Percentiles rank a stretch among this genome's conserved stretches.
phyloP scores from a whole-genome alignment of 352 stramenopile species.

The Pythium plurisporium region DNA sequence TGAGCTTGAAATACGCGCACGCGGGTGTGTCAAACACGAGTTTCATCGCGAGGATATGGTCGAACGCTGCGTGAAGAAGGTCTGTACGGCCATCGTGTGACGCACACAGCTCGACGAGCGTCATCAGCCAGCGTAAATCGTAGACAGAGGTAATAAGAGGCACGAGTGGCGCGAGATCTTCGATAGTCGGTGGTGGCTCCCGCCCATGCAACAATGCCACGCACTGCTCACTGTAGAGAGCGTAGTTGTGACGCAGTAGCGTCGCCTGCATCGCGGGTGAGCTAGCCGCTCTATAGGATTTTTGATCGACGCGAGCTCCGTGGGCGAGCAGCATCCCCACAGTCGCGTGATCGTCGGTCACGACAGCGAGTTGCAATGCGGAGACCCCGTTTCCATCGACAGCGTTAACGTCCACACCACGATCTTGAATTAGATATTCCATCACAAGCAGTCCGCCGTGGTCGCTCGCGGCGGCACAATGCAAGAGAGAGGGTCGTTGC shows the following conservation, averaged over 20 bases:
- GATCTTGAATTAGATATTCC: not conserved
- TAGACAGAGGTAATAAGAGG: constrained; percentile 32
- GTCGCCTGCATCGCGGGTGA: not conserved
- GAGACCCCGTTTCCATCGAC: not conserved
- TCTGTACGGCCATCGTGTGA: not conserved
- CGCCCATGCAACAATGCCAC: not conserved
- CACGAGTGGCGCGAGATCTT: constrained; percentile 18
- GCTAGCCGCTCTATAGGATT: not conserved
- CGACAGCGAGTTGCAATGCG: not conserved
- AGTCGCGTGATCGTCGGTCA: not conserved
- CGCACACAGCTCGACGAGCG: constrained; percentile 4
- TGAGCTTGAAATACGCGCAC: constrained; percentile 32
- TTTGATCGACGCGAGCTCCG: not conserved
- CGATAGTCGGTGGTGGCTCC: not conserved
- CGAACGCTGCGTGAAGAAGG: constrained; percentile 21
- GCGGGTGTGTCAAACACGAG: constrained; percentile 28
- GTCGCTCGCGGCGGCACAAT: not conserved
- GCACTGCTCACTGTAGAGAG: constrained; percentile 5
- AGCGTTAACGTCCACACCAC: not conserved
- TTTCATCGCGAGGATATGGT: constrained; percentile 26
- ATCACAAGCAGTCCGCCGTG: not conserved
- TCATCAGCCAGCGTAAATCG: constrained; percentile 28
- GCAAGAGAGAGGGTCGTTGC: not conserved
- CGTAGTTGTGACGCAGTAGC: constrained; percentile 5
- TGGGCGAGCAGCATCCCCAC: not conserved